phyloP scores from a whole-genome alignment of 306 rosid species.

The Gleditsia sinensis region DNA sequence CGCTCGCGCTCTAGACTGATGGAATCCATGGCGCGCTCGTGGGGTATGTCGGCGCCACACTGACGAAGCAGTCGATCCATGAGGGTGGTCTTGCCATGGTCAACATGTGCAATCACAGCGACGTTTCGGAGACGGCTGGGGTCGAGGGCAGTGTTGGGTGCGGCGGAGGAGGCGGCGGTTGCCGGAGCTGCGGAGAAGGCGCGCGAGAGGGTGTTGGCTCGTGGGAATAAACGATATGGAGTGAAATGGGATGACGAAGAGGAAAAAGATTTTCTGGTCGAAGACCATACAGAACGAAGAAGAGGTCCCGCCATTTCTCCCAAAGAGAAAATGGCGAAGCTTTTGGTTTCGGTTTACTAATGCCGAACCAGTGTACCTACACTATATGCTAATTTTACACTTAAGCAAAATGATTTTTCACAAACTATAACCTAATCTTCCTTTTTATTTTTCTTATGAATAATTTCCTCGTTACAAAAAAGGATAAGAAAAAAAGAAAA shows the following conservation, averaged over 20 bases:
- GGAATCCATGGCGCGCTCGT: conserved; percentile 97
- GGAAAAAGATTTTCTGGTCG: conserved; percentile 56
- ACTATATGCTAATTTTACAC: too few relatives aligned
- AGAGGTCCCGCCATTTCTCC: conserved; percentile 72
- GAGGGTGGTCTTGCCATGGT: conserved; percentile 98
- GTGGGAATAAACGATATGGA: conserved; percentile 28
- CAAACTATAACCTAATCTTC: too few relatives aligned
- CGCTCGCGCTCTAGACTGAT: conserved; percentile 91
- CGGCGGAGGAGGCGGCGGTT: conserved; percentile 34
- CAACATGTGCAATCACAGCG: conserved; percentile 95
- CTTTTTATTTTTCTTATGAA: too few relatives aligned
- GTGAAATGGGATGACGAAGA: conserved; percentile 32
- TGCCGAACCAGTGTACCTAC: too few relatives aligned
- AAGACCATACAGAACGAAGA: conserved; percentile 76
- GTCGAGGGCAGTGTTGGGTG: conserved; percentile 40
- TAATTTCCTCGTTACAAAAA: too few relatives aligned
- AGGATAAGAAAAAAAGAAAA: too few relatives aligned
- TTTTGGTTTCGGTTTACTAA: background rate
- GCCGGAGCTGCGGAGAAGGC: conserved; percentile 60
- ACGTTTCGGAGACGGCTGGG: conserved; percentile 90
- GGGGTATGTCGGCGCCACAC: conserved; percentile 98
- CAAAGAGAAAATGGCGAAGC: conserved; percentile 31
- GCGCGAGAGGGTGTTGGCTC: conserved; percentile 42
- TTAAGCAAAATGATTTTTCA: too few relatives aligned
- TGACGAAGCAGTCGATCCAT: conserved; percentile 98